Evolutionary conservation across 257 asterid genomes (phyloP).

Genomic region (Petrea volubilis): DNA sequence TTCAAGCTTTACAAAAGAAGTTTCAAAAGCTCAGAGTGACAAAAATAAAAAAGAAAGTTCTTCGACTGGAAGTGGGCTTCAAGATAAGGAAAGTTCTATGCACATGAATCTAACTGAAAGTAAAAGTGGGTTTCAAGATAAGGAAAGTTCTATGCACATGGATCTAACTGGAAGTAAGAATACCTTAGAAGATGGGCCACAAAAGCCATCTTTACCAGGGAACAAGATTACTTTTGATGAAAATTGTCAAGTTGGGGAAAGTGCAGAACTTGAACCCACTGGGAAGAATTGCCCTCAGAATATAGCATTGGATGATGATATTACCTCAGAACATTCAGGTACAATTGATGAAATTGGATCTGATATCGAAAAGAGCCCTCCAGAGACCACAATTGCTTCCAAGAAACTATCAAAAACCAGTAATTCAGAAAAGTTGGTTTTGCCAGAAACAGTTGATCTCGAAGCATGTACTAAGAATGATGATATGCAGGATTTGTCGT

Average conservation of each 20-base stretch:
- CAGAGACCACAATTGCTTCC: conserved; percentile 33
- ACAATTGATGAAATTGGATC: conserved; percentile 37
- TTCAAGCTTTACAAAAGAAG: conserved; percentile 43
- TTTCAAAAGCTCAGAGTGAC: conserved; percentile 38
- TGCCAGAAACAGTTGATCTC: conserved; percentile 34
- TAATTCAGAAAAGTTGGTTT: conserved; percentile 39
- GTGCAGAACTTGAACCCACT: conserved; percentile 33
- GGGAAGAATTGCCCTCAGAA: conserved; percentile 38
- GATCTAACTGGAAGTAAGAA: conserved; percentile 37
- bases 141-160: conserved; percentile 37
- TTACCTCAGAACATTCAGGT: conserved; percentile 30
- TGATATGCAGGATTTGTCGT: conserved; percentile 25
- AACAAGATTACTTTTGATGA: conserved; percentile 29
- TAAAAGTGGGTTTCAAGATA: no score
- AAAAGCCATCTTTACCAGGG: conserved; percentile 37
- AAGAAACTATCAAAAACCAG: conserved; percentile 33
- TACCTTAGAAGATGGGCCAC: conserved; percentile 28
- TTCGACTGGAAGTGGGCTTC: conserved; percentile 29
- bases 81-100: conserved; percentile 45
- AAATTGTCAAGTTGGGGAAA: conserved; percentile 40
- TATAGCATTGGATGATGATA: conserved; percentile 32
- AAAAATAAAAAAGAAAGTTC: conserved; percentile 28
- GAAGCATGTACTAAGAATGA: conserved; percentile 38
- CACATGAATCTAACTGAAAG: conserved; percentile 33
- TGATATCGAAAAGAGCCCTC: conserved; percentile 22